phyloP scores from a whole-genome alignment of 2,329 filamentous ascomycete genomes.

The Parastagonospora nodorum region DNA sequence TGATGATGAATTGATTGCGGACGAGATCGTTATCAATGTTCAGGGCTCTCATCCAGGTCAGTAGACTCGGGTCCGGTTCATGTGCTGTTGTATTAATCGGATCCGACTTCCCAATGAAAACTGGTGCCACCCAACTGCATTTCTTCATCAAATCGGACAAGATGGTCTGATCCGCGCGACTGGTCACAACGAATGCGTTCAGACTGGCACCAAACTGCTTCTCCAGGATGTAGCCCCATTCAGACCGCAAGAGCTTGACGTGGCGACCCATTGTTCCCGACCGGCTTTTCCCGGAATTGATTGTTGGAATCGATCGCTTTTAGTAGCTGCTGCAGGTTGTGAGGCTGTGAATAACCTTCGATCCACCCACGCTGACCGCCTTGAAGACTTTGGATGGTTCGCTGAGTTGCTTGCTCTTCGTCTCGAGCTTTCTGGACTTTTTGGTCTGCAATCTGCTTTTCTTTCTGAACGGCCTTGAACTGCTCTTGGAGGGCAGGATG shows the following conservation, averaged over 20 bases:
- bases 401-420: conserved; percentile 61
- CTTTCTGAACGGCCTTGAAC: conserved; percentile 36
- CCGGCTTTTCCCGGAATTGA: conserved; percentile 71
- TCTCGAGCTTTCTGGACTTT: conserved; percentile 36
- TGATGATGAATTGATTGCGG: conserved; percentile 82
- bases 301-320: conserved; percentile 70
- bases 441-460: conserved; percentile 21
- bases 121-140: conserved; percentile 58
- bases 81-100: conserved; percentile 65
- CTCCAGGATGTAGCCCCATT: conserved; percentile 86
- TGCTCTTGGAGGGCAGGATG: conserved; percentile 43
- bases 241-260: conserved; percentile 74
- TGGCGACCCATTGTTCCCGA: conserved; percentile 86
- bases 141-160: conserved; percentile 69
- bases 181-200: conserved; percentile 80
- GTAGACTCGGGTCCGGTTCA: conserved; percentile 73
- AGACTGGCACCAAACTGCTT: conserved; percentile 71
- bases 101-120: conserved; percentile 67
- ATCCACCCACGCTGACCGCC: conserved; percentile 63
- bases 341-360: conserved; percentile 64
- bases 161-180: conserved; percentile 73
- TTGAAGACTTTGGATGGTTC: conserved; percentile 58
- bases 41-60: conserved; percentile 80
- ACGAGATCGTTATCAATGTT: conserved; percentile 80
- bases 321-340: conserved; percentile 65